Conservation (phyloP, 2,329 filamentous ascomycete species). For the Phialophora chinensis region DNA sequence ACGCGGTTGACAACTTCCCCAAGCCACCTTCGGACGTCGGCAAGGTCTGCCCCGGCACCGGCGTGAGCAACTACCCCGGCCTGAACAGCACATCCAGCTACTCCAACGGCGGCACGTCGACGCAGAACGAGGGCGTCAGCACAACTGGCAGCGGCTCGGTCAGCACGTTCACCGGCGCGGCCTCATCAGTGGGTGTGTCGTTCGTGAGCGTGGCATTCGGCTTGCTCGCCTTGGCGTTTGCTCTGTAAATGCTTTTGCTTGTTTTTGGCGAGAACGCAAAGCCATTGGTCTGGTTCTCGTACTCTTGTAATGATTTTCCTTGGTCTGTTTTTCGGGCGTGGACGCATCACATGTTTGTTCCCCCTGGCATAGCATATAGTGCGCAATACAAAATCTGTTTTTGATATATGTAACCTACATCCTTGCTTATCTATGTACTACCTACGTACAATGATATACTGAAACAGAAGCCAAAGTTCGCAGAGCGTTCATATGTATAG, state of each 20-base stretch:
- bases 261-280: not conserved
- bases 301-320: not conserved
- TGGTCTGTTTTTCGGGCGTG: not conserved
- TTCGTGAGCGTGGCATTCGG: constrained; percentile 8
- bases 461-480: not conserved
- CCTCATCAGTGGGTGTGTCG: constrained; percentile 22
- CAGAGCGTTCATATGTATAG: not conserved
- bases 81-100: constrained; percentile 1
- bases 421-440: not conserved
- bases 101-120: constrained; percentile 4
- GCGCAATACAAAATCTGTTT: constrained; percentile 17
- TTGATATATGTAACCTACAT: not conserved
- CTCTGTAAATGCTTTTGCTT: constrained; percentile 14
- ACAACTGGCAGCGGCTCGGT: constrained; percentile 8
- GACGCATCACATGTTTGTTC: not conserved
- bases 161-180: constrained; percentile 33
- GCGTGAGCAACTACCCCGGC: constrained; percentile 39
- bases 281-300: not conserved
- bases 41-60: constrained; percentile 31
- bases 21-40: constrained; percentile 35
- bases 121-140: constrained; percentile 13
- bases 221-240: constrained; percentile 14
- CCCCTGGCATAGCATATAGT: constrained; percentile 14
- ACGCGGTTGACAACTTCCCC: constrained; percentile 46
- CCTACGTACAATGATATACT: not conserved